Evolutionary conservation across 257 asterid species (phyloP), one percentile per base, ranked within the genome.

Genomic region (Asclepias syriaca): DNA sequence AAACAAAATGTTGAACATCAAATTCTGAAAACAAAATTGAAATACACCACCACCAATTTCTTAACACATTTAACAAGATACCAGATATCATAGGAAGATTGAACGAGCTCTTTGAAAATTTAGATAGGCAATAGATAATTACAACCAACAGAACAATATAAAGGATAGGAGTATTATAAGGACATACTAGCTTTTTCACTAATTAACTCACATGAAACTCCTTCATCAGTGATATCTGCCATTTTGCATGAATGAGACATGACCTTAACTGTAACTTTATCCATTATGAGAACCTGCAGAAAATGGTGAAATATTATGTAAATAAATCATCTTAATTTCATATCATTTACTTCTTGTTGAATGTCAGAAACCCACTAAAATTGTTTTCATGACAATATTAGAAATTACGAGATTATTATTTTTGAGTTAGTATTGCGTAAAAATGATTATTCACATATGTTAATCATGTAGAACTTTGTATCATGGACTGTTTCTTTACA

Each of bases 221-320:
- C 97, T 84, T 95, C 95, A 78, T 91, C 97, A 1, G 98, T 91
- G 68, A 95, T 95, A 79, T 95, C 99, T 67, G 95, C 94, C 99
- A 95, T 95, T 87, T 95, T 95, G 86, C 98, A 91, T 54, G 98
- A 86, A 79, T 79, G 79, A 18, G 99, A 95, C 97, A 95, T 87
- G 74, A 92, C 98, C 85, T 92, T 95, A 61, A 92, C 87, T 6
- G 99, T 91, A 65, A 95, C 95, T 87, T 85, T 95, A 82, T 95
- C 99, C 99, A 95, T 95, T 89, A 95, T 91, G 76, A 95, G 95
- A 71, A 95, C 98, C 99, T 95, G 91, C 73, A 74, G 59, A 59
- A 49, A 58, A 78, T 29, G 32, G 46, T 50, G 39, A 74, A 73
- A 70, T 16, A 50, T 34, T 53, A n/a, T 45, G 6, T 37, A 37